phyloP scores from a whole-genome alignment of 805 yeast genomes.

The Kodamaea leandrae region DNA sequence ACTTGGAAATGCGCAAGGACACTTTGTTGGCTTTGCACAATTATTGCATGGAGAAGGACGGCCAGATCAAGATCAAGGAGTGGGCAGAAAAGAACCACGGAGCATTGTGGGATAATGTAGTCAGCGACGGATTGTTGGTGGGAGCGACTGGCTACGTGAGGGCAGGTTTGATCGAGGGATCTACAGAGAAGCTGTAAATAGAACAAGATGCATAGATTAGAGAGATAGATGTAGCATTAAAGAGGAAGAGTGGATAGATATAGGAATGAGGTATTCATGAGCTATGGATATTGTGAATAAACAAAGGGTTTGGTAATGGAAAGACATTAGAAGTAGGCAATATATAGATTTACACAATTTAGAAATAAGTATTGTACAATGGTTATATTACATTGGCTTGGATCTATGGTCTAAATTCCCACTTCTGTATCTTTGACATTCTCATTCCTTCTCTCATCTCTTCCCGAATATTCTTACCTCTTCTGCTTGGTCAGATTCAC shows the following conservation, averaged over 20 bases:
- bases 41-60: conserved; percentile 32
- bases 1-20: conserved; percentile 42
- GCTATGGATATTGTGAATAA: too few relatives aligned
- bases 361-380: too few relatives aligned
- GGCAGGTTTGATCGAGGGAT: background rate
- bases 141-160: conserved; percentile 25
- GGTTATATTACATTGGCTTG: too few relatives aligned
- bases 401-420: background rate
- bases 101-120: conserved; percentile 27
- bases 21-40: conserved; percentile 48
- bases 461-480: background rate
- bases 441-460: background rate
- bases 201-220: background rate
- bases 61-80: conserved; percentile 28
- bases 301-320: too few relatives aligned
- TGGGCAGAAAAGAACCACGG: conserved; percentile 34
- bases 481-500: conserved; percentile 54
- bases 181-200: background rate
- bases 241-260: too few relatives aligned
- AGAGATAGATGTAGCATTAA: too few relatives aligned
- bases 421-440: background rate
- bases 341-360: too few relatives aligned
- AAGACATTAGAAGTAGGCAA: too few relatives aligned
- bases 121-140: conserved; percentile 24
- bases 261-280: too few relatives aligned